phyloP scores from a whole-genome alignment of 768 basidiomycete species.

The Lenzites betulinus region DNA sequence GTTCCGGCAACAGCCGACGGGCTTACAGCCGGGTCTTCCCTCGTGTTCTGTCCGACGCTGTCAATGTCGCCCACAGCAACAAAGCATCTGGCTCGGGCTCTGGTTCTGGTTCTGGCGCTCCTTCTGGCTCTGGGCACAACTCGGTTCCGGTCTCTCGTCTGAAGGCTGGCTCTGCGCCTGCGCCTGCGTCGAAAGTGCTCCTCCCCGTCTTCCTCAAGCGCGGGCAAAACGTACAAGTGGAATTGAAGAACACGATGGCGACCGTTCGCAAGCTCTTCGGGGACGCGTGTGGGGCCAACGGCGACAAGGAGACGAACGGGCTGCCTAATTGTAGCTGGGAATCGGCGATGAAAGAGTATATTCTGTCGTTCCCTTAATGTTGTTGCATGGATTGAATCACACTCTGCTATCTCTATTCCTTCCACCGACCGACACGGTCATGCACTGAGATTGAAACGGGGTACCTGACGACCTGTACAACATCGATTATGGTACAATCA shows the following conservation, averaged over 20 bases:
- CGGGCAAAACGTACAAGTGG: slow-evolving; percentile 24
- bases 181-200: slow-evolving; percentile 6
- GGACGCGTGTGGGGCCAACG: slow-evolving; percentile 45
- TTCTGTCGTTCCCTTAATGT: slow-evolving; percentile 61
- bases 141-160: slow-evolving; percentile 3
- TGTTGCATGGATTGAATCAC: background rate
- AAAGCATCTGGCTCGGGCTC: slow-evolving; percentile 3
- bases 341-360: slow-evolving; percentile 56
- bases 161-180: background rate
- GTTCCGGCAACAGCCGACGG: slow-evolving; percentile 14
- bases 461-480: background rate
- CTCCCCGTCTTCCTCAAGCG: slow-evolving; percentile 21
- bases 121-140: slow-evolving; percentile 6
- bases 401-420: too few species aligned
- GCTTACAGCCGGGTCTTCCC: slow-evolving; percentile 17
- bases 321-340: slow-evolving; percentile 64
- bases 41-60: slow-evolving; percentile 2
- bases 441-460: background rate
- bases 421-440: too few species aligned
- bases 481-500: slow-evolving; percentile 5
- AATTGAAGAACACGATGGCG: slow-evolving; percentile 38
- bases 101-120: slow-evolving; percentile 11
- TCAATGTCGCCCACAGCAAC: slow-evolving; percentile 10
- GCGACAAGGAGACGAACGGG: slow-evolving; percentile 35
- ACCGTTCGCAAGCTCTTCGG: slow-evolving; percentile 35